Percentiles rank a stretch among this genome's conserved stretches.
phyloP scores from a whole-genome alignment of 2,329 filamentous ascomycete genomes.

The Chaetomium globosum region DNA sequence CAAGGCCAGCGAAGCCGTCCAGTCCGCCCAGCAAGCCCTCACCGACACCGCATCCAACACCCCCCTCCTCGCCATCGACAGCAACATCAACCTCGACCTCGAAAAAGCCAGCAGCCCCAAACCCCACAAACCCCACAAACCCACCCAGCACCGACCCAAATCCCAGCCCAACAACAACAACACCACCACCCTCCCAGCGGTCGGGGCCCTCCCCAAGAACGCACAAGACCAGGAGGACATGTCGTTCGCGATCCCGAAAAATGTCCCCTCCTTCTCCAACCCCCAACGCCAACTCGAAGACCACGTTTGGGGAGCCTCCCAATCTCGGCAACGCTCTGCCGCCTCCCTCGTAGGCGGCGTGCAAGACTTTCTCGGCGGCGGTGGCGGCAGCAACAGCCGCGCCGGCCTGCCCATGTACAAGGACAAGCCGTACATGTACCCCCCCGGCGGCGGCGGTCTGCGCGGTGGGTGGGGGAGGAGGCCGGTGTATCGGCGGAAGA shows the following conservation, averaged over 20 bases:
- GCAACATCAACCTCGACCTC: background rate
- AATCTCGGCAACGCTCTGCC: conserved; percentile 37
- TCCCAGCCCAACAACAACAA: conserved; percentile 37
- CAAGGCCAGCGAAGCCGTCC: conserved; percentile 52
- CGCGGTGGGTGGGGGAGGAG: conserved; percentile 47
- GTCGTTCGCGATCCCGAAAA: conserved; percentile 68
- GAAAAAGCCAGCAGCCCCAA: conserved; percentile 37
- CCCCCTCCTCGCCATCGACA: background rate
- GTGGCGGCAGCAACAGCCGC: background rate
- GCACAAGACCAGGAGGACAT: conserved; percentile 49
- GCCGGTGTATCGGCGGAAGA: conserved; percentile 61
- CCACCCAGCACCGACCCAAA: background rate
- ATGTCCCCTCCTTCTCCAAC: conserved; percentile 69
- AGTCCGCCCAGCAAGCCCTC: conserved; percentile 27
- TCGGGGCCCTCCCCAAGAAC: conserved; percentile 14
- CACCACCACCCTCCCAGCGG: conserved; percentile 33
- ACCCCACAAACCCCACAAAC: conserved; percentile 37
- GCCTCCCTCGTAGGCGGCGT: conserved; percentile 53
- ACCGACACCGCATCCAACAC: conserved; percentile 15
- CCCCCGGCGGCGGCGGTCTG: conserved; percentile 57
- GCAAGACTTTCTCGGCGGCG: conserved; percentile 47
- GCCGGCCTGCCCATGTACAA: conserved; percentile 90
- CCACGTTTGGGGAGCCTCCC: conserved; percentile 58
- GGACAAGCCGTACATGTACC: conserved; percentile 87
- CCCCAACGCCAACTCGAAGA: conserved; percentile 68